Evolutionary conservation across 2,329 filamentous ascomycete species (phyloP), one percentile per base, ranked within the genome.

Genomic region (Chaetoscypha palmicola): DNA sequence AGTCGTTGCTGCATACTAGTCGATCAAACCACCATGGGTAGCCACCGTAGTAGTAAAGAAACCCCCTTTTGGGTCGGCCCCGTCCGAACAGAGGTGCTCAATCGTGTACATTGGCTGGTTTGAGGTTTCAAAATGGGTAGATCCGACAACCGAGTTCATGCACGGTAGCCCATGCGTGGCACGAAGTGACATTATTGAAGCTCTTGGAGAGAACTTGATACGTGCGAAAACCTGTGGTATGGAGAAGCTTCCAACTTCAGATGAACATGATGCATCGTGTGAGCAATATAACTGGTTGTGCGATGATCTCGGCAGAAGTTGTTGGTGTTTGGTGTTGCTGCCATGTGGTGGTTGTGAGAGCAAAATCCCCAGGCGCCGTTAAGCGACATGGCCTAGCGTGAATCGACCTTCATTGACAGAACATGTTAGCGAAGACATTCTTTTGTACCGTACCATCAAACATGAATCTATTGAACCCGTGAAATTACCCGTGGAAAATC

Each of bases 121-220:
- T 45, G 45, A 28, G 38, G 47, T 54, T 55, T 52, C 48, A 50
- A 16, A 33, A 38, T 5, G 30, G 36, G 41, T 24, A 40, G 47
- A 46, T 46, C 50, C 52, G 50, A 46, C 41, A 22, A 23, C 49
- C 34, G 33, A 41, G 14, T 55, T 55, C 46, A 55, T 55, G 53
- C 53, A 34, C 20, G 19, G 17, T 7, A 20, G 10, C 16, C 16
- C 21, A 3, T 21, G 21, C 35, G 17, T 16, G 10, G 32, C 16
- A 16, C 32, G 9, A 16, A 17, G 4, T 16, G 17, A 16, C n/a
- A 19, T 7, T 12, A 7, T 16, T 14, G 14, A 14, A 9, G 8
- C 31, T 9, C 14, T 16, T 11, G 31, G 31, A 17, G 5, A 9
- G 8, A 7, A 14, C 8, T 17, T 14, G 31, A 33, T 7, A 12